Evolutionary conservation across 148 eudicot species (phyloP).

Genomic region (Cornus kousa): DNA sequence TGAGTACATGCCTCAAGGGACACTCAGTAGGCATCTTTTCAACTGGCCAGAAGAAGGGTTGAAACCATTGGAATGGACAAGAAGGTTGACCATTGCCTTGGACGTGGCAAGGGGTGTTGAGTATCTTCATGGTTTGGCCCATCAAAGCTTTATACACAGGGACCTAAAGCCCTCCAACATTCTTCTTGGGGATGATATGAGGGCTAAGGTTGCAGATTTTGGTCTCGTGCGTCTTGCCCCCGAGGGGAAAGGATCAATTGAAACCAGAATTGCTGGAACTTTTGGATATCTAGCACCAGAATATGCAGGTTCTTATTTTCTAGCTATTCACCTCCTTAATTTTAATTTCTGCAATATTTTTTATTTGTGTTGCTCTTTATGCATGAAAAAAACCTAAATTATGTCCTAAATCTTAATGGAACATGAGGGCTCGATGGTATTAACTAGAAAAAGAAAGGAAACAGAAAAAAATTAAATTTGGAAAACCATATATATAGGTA

Average conservation of each 20-base stretch:
- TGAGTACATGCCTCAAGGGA: constrained; percentile 95
- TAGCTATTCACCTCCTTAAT: not conserved
- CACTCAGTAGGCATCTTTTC: constrained; percentile 78
- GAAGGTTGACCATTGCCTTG: constrained; percentile 67
- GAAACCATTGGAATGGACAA: constrained; percentile 80
- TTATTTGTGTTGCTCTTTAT: constrained; percentile 3
- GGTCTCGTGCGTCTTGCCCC: constrained; percentile 95
- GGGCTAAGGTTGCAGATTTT: constrained; percentile 93
- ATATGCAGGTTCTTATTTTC: constrained; percentile 71
- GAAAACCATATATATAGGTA: too few relatives aligned
- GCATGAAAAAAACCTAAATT: not conserved
- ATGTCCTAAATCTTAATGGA: not conserved
- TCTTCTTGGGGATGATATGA: constrained; percentile 93
- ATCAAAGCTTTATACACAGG: constrained; percentile 88
- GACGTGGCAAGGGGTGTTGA: constrained; percentile 96
- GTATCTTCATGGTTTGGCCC: constrained; percentile 81
- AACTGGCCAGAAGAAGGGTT: constrained; percentile 77
- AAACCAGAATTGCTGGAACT: constrained; percentile 92
- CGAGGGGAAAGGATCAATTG: constrained; percentile 84
- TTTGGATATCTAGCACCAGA: constrained; percentile 95
- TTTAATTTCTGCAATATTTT: not conserved
- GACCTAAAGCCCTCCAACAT: constrained; percentile 90
- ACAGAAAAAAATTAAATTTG: too few relatives aligned
- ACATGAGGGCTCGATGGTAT: too few relatives aligned
- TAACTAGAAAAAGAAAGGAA: too few relatives aligned